Conservation (phyloP, 768 basidiomycete genomes). For the Tulasnella sp. region DNA sequence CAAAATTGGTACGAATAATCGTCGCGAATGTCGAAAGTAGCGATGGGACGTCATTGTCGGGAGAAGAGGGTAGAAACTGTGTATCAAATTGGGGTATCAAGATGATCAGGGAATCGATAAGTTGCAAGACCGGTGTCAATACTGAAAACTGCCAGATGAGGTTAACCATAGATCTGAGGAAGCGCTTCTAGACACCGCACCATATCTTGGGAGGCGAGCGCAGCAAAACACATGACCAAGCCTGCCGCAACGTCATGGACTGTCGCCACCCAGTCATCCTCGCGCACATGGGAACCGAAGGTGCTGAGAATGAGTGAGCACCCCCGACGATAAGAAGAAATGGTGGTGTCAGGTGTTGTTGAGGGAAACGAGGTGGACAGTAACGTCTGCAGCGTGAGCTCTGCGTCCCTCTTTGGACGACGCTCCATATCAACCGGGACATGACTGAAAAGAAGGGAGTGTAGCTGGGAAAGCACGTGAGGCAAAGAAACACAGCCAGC, state of each 20-base stretch:
- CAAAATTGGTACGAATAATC: not conserved
- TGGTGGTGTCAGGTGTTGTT: not conserved
- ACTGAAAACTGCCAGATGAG: not conserved
- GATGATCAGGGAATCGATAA: not conserved
- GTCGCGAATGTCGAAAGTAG: not conserved
- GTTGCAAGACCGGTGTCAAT: slow-evolving; percentile 5
- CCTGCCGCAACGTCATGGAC: slow-evolving; percentile 1
- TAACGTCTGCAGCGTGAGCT: slow-evolving; percentile 1
- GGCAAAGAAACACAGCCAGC: not conserved
- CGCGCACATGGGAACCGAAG: not conserved
- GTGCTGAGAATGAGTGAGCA: not conserved
- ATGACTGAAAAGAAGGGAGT: slow-evolving; percentile 8
- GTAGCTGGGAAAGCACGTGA: not conserved
- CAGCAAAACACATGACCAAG: not conserved
- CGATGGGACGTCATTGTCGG: not conserved
- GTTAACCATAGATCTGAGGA: not conserved
- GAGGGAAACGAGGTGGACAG: not conserved
- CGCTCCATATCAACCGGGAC: not conserved
- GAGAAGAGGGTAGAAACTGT: not conserved
- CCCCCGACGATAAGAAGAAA: not conserved
- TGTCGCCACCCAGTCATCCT: slow-evolving; percentile 5
- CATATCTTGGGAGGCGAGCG: not conserved
- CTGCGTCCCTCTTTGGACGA: not conserved
- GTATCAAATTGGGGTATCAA: not conserved
- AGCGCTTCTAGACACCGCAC: not conserved